phyloP scores from a whole-genome alignment of 257 asterid genomes.

The Przewalskia tangutica region DNA sequence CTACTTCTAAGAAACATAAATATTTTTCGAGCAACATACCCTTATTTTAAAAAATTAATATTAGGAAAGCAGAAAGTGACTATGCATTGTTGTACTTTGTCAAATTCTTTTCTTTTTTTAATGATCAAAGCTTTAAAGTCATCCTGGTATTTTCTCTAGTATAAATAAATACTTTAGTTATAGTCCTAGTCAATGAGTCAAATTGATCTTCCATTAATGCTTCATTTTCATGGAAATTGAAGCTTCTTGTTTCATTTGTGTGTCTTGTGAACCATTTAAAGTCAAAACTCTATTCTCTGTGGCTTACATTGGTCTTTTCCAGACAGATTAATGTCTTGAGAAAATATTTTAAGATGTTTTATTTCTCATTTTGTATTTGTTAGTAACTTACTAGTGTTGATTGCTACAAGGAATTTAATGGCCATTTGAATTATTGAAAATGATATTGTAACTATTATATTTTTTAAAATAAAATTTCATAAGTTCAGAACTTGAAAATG shows the following conservation, averaged over 20 bases:
- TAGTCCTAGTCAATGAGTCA: neutral
- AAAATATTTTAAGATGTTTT: neutral
- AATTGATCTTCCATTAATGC: neutral
- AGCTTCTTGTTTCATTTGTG: neutral
- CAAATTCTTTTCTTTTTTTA: too few relatives aligned
- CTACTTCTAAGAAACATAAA: too few relatives aligned
- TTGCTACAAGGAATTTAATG: too few relatives aligned
- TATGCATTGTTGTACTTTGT: neutral
- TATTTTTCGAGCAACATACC: too few relatives aligned
- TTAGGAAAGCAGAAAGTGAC: neutral
- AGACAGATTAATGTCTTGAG: neutral
- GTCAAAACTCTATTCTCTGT: neutral
- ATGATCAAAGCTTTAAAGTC: too few relatives aligned
- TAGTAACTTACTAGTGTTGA: too few relatives aligned
- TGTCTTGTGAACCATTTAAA: neutral
- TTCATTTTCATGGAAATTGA: neutral
- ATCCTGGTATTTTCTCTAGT: neutral
- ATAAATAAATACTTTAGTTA: neutral
- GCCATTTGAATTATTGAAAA: too few relatives aligned
- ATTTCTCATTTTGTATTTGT: too few relatives aligned
- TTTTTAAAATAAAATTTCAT: too few relatives aligned
- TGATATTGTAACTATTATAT: too few relatives aligned
- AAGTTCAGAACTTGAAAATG: too few relatives aligned
- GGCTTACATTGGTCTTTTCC: neutral
- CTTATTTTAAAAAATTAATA: neutral